phyloP scores from a whole-genome alignment of 177 flowering plant species.

The Telopea speciosissima region DNA sequence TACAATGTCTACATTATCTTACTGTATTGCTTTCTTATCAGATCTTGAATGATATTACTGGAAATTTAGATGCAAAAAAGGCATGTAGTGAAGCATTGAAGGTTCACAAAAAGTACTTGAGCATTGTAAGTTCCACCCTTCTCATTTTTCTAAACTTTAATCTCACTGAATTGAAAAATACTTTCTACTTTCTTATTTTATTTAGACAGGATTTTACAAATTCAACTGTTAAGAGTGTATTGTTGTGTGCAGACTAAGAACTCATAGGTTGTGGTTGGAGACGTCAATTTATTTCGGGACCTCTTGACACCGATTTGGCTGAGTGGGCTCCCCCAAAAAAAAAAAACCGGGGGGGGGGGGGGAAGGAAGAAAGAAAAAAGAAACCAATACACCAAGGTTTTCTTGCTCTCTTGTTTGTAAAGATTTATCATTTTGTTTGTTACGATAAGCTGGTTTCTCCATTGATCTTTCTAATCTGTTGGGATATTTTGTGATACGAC shows the following conservation, averaged over 20 bases:
- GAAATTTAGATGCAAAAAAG: neutral
- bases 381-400: too few species aligned
- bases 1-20: too few species aligned
- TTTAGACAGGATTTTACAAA: too few species aligned
- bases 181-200: too few species aligned
- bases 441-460: too few species aligned
- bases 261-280: neutral
- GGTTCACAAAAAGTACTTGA: neutral
- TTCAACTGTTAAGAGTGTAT: neutral
- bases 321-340: neutral
- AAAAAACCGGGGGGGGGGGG: too few species aligned
- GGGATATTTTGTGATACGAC: too few species aligned
- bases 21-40: neutral
- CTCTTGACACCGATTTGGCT: neutral
- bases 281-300: neutral
- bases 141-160: neutral
- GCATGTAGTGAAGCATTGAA: neutral
- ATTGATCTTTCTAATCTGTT: too few species aligned
- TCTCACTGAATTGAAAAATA: neutral
- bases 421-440: too few species aligned
- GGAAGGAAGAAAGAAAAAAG: too few species aligned
- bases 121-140: neutral
- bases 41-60: neutral
- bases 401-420: too few species aligned
- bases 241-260: neutral